phyloP scores from a whole-genome alignment of 2,329 filamentous ascomycete genomes.

The Trichoderma sp. region DNA sequence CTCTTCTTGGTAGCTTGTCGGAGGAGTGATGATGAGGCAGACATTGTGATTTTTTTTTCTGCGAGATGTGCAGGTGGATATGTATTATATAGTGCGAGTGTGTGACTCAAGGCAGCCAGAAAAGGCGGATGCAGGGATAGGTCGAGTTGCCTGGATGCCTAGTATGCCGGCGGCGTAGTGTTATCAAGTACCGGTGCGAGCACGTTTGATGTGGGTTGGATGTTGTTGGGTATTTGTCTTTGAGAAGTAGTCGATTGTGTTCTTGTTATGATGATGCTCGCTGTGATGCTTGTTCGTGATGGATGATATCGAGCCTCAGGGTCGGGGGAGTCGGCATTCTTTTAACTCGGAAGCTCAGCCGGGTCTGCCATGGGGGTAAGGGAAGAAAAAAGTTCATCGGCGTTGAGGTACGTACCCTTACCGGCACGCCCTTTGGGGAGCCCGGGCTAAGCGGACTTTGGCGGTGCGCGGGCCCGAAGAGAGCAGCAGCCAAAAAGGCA shows the following conservation, averaged over 20 bases:
- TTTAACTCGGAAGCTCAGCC: constrained; percentile 32
- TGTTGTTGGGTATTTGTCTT: neutral
- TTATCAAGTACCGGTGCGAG: neutral
- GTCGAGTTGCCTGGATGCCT: constrained; percentile 26
- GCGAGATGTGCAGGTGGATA: constrained; percentile 12
- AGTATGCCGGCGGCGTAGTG: neutral
- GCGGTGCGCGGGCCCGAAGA: constrained; percentile 26
- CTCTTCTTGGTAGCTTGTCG: constrained; percentile 64
- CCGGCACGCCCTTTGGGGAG: constrained; percentile 8
- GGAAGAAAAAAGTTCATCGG: constrained; percentile 11
- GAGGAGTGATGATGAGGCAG: constrained; percentile 39
- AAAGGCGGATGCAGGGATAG: constrained; percentile 35
- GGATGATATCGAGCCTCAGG: constrained; percentile 23
- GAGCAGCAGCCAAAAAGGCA: neutral
- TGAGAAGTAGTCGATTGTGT: neutral
- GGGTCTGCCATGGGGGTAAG: constrained; percentile 16
- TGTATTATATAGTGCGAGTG: constrained; percentile 19
- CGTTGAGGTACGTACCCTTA: constrained; percentile 22
- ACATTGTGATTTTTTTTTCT: constrained; percentile 36
- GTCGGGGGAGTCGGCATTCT: constrained; percentile 33
- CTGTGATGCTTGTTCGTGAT: constrained; percentile 5
- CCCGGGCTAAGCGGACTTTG: constrained; percentile 30
- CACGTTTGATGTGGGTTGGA: neutral
- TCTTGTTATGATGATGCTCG: constrained; percentile 15
- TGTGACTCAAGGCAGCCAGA: constrained; percentile 36